phyloP scores from a whole-genome alignment of 192 early-diverging fungal genomes.

The Podochytrium sp. region DNA sequence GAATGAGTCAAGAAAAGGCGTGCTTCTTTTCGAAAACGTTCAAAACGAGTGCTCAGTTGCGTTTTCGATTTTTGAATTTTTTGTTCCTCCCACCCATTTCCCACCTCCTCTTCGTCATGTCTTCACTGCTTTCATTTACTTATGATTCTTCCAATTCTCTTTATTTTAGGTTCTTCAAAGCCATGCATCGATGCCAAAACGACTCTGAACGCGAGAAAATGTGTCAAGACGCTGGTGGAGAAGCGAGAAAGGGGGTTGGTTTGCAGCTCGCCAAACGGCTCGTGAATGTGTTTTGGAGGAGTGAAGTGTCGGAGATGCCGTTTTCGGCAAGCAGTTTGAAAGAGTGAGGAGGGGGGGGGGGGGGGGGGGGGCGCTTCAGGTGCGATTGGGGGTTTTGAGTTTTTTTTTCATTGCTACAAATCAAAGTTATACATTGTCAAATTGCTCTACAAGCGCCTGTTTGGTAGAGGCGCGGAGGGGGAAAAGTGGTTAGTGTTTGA shows the following conservation, averaged over 20 bases:
- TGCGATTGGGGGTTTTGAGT: background rate
- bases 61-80: background rate
- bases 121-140: constrained; percentile 4
- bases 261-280: constrained; percentile 42
- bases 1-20: constrained; percentile 87
- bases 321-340: too few species aligned
- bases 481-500: background rate
- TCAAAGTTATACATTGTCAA: background rate
- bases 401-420: background rate
- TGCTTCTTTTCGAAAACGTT: constrained; percentile 68
- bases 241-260: constrained; percentile 40
- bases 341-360: constrained; percentile 14
- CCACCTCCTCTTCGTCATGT: background rate
- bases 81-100: background rate
- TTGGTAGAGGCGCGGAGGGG: too few species aligned
- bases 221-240: constrained; percentile 45
- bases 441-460: background rate
- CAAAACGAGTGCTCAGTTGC: constrained; percentile 63
- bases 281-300: constrained; percentile 31
- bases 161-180: constrained; percentile 31
- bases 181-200: constrained; percentile 44
- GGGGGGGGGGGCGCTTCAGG: constrained; percentile 27
- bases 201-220: constrained; percentile 53
- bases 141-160: background rate
- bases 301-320: constrained; percentile 31